Evolutionary conservation across 192 early-diverging fungal species (phyloP).

Genomic region (Podila minutissima): DNA sequence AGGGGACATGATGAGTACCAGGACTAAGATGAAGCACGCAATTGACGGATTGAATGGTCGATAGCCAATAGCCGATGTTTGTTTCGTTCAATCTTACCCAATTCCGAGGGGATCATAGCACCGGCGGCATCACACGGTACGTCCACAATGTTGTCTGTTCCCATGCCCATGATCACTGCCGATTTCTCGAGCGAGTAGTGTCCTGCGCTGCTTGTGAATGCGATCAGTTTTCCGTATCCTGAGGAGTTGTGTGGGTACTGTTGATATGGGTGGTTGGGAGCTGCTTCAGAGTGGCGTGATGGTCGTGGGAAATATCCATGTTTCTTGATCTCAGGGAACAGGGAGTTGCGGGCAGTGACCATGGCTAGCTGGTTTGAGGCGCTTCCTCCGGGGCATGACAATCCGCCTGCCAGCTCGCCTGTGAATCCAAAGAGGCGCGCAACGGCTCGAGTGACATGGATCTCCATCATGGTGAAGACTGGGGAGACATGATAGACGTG

Average conservation of each 20-base stretch:
- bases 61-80: background rate
- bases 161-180: conserved; percentile 76
- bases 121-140: conserved; percentile 73
- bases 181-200: conserved; percentile 85
- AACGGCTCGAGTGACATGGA: conserved; percentile 58
- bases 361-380: conserved; percentile 81
- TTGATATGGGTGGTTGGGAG: background rate
- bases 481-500: conserved; percentile 84
- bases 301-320: conserved; percentile 57
- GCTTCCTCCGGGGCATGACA: conserved; percentile 80
- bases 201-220: conserved; percentile 76
- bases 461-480: conserved; percentile 75
- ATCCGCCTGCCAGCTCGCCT: conserved; percentile 63
- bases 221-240: conserved; percentile 55
- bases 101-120: conserved; percentile 63
- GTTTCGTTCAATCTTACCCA: conserved; percentile 43
- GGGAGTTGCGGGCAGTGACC: conserved; percentile 74
- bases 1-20: background rate
- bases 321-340: conserved; percentile 70
- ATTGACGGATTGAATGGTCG: background rate
- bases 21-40: conserved; percentile 11
- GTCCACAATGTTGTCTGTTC: conserved; percentile 69
- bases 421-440: conserved; percentile 60
- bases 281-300: conserved; percentile 4
- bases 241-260: background rate